phyloP scores from a whole-genome alignment of 1,284 basidiomycete genomes.

The Melampsora americana region DNA sequence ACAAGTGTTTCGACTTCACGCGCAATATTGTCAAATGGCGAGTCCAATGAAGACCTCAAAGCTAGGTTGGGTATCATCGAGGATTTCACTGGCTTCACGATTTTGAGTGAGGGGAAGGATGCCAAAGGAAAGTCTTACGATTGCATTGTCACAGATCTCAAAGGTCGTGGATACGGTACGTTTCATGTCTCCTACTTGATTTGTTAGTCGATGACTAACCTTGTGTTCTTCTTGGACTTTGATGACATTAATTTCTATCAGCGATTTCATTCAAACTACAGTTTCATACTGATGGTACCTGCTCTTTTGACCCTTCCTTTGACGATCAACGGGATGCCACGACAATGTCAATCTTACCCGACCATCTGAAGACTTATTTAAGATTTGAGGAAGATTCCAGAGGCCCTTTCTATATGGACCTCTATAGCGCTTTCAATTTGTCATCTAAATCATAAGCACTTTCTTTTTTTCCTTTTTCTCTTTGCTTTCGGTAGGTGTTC shows the following conservation, averaged over 20 bases:
- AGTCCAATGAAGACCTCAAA: slow-evolving; percentile 34
- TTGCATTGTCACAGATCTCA: slow-evolving; percentile 36
- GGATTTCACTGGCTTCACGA: slow-evolving; percentile 41
- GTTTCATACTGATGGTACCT: slow-evolving; percentile 32
- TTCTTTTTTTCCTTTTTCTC: no score
- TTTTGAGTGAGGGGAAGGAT: background rate
- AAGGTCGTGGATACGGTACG: slow-evolving; percentile 17
- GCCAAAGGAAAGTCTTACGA: slow-evolving; percentile 23
- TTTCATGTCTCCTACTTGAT: background rate
- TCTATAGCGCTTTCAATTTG: slow-evolving; percentile 35
- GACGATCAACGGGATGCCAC: slow-evolving; percentile 23
- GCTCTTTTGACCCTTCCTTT: slow-evolving; percentile 23
- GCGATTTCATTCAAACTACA: slow-evolving; percentile 37
- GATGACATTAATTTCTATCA: slow-evolving; percentile 3
- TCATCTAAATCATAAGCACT: background rate
- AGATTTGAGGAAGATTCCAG: background rate
- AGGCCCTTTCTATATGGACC: slow-evolving; percentile 18
- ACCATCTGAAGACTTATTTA: slow-evolving; percentile 1
- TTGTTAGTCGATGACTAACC: background rate
- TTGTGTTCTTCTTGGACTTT: background rate
- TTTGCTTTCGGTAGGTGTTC: no score
- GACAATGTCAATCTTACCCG: slow-evolving; percentile 30
- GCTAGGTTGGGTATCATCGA: slow-evolving; percentile 10
- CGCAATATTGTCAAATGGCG: slow-evolving; percentile 15
- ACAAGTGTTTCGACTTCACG: background rate